Base-by-base conservation (phyloP, 1,139 yeast genomes). In the Geotrichum bryndzae region DNA sequence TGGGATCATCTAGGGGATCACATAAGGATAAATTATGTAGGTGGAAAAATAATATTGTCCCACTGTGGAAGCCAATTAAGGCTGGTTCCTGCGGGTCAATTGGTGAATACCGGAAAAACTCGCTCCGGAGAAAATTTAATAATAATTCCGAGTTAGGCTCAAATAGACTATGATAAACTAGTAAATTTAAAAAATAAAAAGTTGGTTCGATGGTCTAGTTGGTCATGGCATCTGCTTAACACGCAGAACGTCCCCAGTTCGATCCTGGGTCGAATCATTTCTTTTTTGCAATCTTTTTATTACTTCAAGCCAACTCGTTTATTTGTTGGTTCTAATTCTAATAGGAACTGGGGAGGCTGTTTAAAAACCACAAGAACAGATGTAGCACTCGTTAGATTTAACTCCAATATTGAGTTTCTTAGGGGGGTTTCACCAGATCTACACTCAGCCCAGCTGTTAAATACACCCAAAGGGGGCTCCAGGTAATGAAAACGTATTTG, bases 211-310 rank as follows among this genome's bases (percentile, higher is more conserved):
- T 90, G 96, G 96, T 90, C 96, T 90, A 90, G 96, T 89, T 79
- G 96, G 96, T 90, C 84, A 90, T 89, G 96, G 95, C 96, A 87
- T 87, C 91, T 89, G 96, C 96, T 88, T 90, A 88, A 90, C 96
- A 90, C 96, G 96, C 96, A 88, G 92, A 88, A 89, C 91, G 96
- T 90, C 96, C 96, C 96, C 97, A 89, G 97, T 90, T 90, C 97
- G 96, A 90, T 88, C 96, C 97, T 90, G 97, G 96, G 96, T 90
- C 87, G 84, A 88, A 88, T 88, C 96, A 25, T 25, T 25, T 4
- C 5, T 33, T 33, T 33, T 33, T 33, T 3, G 15, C 38, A 33
- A 33, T 33, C 8, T 33, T 33, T 33, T 33, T 33, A 10, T 33
- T 6, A 13, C 38, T 0, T 33, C 8, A 33, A 13, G 27, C 4